These are phyloP conservation scores for Chaetomium strumarium DNA, from an alignment of 2,329 filamentous ascomycete species.

Conservation along the genomic window DNA sequence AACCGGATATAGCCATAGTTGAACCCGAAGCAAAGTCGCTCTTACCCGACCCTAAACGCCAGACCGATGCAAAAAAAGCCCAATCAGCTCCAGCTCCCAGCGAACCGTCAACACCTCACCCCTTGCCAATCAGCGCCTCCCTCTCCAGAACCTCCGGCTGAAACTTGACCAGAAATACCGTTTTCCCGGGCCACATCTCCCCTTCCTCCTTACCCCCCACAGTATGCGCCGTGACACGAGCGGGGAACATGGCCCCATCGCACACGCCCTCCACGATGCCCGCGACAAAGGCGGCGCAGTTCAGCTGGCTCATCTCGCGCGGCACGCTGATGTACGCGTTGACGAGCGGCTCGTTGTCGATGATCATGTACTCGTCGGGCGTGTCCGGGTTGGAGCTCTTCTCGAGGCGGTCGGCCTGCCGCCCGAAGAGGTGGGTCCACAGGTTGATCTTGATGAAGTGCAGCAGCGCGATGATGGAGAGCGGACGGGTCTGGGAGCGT, in stretches of 20 bases:
- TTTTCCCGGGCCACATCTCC: slow-evolving; percentile 94
- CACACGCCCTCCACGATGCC: slow-evolving; percentile 94
- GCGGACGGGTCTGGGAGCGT: slow-evolving; percentile 68
- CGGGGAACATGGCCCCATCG: slow-evolving; percentile 85
- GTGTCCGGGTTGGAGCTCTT: slow-evolving; percentile 76
- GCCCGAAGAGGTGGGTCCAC: slow-evolving; percentile 87
- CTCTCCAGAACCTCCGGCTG: slow-evolving; percentile 85
- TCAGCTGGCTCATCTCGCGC: slow-evolving; percentile 91
- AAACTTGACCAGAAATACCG: slow-evolving; percentile 93
- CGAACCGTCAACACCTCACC: slow-evolving; percentile 3
- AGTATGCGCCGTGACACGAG: slow-evolving; percentile 83
- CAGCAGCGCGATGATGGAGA: slow-evolving; percentile 82
- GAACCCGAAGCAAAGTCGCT: neutral
- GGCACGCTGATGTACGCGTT: slow-evolving; percentile 92
- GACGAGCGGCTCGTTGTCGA: slow-evolving; percentile 94
- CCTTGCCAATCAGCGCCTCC: slow-evolving; percentile 64
- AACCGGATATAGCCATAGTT: neutral
- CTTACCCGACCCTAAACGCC: slow-evolving; percentile 12
- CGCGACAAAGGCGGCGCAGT: slow-evolving; percentile 92
- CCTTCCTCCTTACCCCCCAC: slow-evolving; percentile 54
- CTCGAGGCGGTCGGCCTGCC: slow-evolving; percentile 87
- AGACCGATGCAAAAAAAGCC: slow-evolving; percentile 7
- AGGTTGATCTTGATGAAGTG: slow-evolving; percentile 92
- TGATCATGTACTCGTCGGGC: slow-evolving; percentile 97
- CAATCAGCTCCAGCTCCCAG: neutral